Conservation (phyloP, 2,329 filamentous ascomycete species). For the Arachnomyces sp. region DNA sequence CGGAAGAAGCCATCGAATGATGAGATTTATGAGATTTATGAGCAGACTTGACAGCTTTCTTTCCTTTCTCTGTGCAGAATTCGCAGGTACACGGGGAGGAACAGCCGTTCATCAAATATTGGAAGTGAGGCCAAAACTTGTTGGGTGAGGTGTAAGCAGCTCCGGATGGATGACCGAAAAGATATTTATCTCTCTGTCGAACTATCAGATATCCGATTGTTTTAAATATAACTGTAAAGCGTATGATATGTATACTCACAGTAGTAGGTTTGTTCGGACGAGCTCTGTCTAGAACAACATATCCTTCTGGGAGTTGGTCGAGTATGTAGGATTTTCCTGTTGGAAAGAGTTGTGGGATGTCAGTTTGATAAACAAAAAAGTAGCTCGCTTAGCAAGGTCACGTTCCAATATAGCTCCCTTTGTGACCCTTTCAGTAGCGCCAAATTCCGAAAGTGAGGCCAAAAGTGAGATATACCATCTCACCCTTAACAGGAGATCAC, state of each 20-base stretch:
- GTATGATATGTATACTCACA: slow-evolving; percentile 20
- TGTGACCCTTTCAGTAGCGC: too few relatives aligned
- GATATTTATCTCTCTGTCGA: slow-evolving; percentile 43
- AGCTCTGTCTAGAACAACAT: slow-evolving; percentile 43
- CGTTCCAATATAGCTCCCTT: too few relatives aligned
- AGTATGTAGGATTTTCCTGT: slow-evolving; percentile 43
- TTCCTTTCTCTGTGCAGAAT: slow-evolving; percentile 11
- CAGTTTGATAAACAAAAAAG: background rate
- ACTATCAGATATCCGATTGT: slow-evolving; percentile 9
- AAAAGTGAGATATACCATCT: too few relatives aligned
- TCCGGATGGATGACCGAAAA: slow-evolving; percentile 50
- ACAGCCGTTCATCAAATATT: slow-evolving; percentile 45
- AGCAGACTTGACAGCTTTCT: slow-evolving; percentile 10
- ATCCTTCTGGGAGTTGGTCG: slow-evolving; percentile 48
- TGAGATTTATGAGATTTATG: too few relatives aligned
- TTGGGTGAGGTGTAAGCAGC: slow-evolving; percentile 47
- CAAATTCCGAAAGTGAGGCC: background rate
- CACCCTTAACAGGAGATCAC: background rate
- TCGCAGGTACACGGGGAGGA: slow-evolving; percentile 1
- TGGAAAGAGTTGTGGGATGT: background rate
- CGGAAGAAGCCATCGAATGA: slow-evolving; percentile 2
- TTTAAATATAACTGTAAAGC: background rate
- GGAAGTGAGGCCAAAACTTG: slow-evolving; percentile 52
- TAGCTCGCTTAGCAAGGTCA: background rate
- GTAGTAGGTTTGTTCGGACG: slow-evolving; percentile 30